Base-by-base conservation (phyloP, 768 basidiomycete species). In the Macrocybe gigantea region DNA sequence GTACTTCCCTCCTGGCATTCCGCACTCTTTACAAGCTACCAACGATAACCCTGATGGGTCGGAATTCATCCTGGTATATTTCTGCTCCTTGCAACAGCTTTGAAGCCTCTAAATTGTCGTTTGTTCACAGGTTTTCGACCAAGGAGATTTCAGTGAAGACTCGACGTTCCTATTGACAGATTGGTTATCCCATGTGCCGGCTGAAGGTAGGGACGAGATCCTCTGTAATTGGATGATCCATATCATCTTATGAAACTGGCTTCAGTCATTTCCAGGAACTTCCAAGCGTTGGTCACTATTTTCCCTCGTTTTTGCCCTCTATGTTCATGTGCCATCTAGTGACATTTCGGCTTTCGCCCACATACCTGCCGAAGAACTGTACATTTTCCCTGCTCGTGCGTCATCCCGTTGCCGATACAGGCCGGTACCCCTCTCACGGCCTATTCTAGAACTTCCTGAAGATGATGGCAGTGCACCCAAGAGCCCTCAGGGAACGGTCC, bases 1-100 rank as follows among this genome's bases (percentile, higher is more conserved):
- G 78, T 80, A 70, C 61, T 78, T 79, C 65, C 78, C 77, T 10
- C 68, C 79, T 6, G 78, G 77, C 5, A 68, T 73, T 44, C 79
- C 79, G 1, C 79, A 81, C 56, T 75, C 73, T 10, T 63, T 81
- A 8, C 78, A 80, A 60, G 79, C 71, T 6, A 77, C 73, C 1
- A 57, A 57, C 34, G 72, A 73, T 47, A 60, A 68, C 43, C 64
- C 68, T 6, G 67, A 67, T 7, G 79, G 79, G 3, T 64, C 72
- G 3, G 79, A 80, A 53, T 80, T 80, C 55, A 53, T 80, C 33
- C 59, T 80, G 55, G 77, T 54, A 14, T 7, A 32, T 5, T 31
- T n/a, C 12, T 47, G 38, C 4, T 44, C 9, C 1, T 31, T 13
- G 13, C 33, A 11, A n/a, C 15, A 9, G 34, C 9, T 2, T 22